These are phyloP conservation scores for Hsuehochloa calcarea DNA, from an alignment of 176 grass and related monocot genomes.

Conservation along the genomic window DNA sequence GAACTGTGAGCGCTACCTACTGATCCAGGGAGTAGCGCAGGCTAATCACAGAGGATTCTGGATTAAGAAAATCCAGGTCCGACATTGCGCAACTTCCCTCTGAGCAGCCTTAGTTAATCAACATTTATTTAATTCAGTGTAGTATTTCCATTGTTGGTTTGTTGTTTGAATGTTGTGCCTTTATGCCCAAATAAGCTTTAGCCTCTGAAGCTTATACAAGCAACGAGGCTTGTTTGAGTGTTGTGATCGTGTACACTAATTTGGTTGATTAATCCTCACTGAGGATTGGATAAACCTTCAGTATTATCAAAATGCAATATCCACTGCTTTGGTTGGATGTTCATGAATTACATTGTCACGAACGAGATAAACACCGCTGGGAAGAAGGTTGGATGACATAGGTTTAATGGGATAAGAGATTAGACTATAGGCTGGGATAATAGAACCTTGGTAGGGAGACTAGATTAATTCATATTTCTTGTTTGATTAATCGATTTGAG, in stretches of 20 bases:
- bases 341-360: neutral
- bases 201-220: slow-evolving; percentile 46
- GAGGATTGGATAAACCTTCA: neutral
- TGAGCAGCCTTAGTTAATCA: slow-evolving; percentile 75
- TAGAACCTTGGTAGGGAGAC: no score
- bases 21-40: no score
- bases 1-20: no score
- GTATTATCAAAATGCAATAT: neutral
- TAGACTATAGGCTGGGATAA: no score
- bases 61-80: no score
- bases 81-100: slow-evolving; percentile 79
- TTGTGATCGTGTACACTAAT: slow-evolving; percentile 14
- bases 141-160: slow-evolving; percentile 8
- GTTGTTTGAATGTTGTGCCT: slow-evolving; percentile 23
- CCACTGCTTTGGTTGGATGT: neutral
- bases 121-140: neutral
- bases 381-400: no score
- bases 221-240: neutral
- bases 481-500: no score
- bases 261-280: slow-evolving; percentile 7
- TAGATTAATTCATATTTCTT: no score
- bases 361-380: no score
- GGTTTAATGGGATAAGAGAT: no score
- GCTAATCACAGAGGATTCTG: no score
- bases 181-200: slow-evolving; percentile 48